Conservation (phyloP, 768 basidiomycete species). For the Termitomyces sp. region DNA sequence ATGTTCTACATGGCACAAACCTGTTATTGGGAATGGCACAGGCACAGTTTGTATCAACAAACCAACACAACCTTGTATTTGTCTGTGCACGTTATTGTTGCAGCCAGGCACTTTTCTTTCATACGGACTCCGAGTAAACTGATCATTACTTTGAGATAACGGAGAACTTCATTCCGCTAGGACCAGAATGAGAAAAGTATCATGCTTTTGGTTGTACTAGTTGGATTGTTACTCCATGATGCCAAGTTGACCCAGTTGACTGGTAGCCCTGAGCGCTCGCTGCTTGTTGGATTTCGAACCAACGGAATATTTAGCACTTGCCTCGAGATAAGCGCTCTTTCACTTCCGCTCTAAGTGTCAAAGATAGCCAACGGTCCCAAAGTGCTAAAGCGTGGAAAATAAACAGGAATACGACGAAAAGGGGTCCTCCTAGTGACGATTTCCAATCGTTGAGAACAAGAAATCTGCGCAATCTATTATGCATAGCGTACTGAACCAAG, state of each 20-base stretch:
- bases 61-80: background rate
- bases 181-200: background rate
- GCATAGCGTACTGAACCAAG: constrained; percentile 1
- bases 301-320: background rate
- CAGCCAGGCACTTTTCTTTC: background rate
- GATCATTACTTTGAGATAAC: background rate
- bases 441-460: background rate
- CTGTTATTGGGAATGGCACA: no score
- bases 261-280: background rate
- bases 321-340: constrained; percentile 11
- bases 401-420: constrained; percentile 25
- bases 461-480: background rate
- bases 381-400: constrained; percentile 30
- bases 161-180: background rate
- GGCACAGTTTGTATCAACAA: no score
- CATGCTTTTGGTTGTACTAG: background rate
- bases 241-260: background rate
- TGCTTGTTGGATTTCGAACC: background rate
- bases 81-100: background rate
- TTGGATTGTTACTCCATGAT: background rate
- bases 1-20: no score
- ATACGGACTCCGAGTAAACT: background rate
- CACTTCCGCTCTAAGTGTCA: constrained; percentile 21
- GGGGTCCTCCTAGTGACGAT: constrained; percentile 14
- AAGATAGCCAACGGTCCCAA: constrained; percentile 31